Conservation (phyloP, 1,284 basidiomycete species). For the Rhodotorula mucilaginosa region DNA sequence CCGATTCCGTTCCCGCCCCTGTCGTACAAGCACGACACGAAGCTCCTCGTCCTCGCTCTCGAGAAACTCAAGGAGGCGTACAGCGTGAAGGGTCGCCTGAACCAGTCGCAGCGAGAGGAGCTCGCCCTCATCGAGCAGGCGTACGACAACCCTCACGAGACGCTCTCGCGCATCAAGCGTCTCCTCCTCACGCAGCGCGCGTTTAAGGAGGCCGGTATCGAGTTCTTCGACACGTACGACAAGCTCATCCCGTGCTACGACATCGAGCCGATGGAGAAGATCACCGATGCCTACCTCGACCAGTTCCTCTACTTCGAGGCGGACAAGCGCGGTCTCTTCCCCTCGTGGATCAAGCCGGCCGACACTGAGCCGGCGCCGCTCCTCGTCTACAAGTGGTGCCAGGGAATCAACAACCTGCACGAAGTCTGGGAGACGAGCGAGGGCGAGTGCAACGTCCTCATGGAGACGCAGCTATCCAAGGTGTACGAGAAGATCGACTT, state of each 20-base stretch:
- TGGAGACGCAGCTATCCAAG: constrained; percentile 93
- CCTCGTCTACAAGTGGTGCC: constrained; percentile 95
- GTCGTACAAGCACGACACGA: constrained; percentile 97
- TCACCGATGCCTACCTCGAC: constrained; percentile 85
- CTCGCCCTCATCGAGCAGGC: constrained; percentile 94
- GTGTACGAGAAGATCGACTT: constrained; percentile 98
- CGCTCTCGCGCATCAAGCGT: constrained; percentile 90
- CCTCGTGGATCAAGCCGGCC: constrained; percentile 94
- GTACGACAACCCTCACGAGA: constrained; percentile 90
- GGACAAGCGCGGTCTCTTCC: constrained; percentile 96
- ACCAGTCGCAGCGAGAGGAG: constrained; percentile 95
- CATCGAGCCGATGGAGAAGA: constrained; percentile 97
- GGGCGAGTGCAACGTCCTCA: constrained; percentile 93
- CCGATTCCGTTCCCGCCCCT: constrained; percentile 98
- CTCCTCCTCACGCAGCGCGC: constrained; percentile 90
- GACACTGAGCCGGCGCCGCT: constrained; percentile 94
- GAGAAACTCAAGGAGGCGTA: constrained; percentile 98
- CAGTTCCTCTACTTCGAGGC: constrained; percentile 59
- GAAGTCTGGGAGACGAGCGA: constrained; percentile 97
- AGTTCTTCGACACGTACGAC: constrained; percentile 63
- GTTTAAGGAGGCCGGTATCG: constrained; percentile 95
- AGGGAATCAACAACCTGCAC: constrained; percentile 87
- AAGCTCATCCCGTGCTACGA: constrained; percentile 97
- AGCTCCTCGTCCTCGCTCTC: constrained; percentile 85
- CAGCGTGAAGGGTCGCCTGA: constrained; percentile 92